Conservation (phyloP, 768 basidiomycete species). For the Pisolithus sp. region DNA sequence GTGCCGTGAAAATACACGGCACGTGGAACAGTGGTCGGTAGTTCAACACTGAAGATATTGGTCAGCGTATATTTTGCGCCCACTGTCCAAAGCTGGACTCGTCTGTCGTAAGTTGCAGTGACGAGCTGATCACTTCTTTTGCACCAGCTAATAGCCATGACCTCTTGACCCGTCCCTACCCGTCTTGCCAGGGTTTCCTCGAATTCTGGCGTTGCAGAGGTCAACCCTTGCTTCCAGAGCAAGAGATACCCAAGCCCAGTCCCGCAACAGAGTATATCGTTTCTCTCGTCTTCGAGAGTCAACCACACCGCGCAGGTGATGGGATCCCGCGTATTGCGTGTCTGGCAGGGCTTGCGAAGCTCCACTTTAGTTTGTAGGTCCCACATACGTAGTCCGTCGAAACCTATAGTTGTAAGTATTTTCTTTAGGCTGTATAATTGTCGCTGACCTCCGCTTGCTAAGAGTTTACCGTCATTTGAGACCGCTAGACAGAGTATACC, state of each 20-base stretch:
- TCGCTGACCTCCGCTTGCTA: no score
- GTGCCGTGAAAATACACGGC: background rate
- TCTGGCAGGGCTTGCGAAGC: background rate
- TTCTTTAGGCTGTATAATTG: no score
- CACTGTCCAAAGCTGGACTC: background rate
- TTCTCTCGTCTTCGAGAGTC: background rate
- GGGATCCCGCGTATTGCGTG: slow-evolving; percentile 1
- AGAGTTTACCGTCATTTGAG: no score
- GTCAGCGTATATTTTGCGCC: no score
- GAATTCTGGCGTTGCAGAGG: background rate
- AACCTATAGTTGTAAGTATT: background rate
- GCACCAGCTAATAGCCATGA: slow-evolving; percentile 5
- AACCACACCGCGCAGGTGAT: slow-evolving; percentile 6
- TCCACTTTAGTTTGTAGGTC: slow-evolving; percentile 1
- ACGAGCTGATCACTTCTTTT: background rate
- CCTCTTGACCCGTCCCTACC: slow-evolving; percentile 2
- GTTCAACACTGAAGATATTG: background rate
- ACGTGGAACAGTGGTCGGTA: background rate
- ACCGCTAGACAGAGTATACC: no score
- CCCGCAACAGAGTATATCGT: slow-evolving; percentile 2
- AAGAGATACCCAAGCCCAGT: no score
- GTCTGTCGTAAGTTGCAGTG: background rate
- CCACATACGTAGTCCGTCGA: slow-evolving; percentile 2
- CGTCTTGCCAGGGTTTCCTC: background rate
- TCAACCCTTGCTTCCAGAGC: background rate